These are phyloP conservation scores for Triangularia setosa DNA, from an alignment of 2,329 filamentous ascomycete genomes.

Conservation along the genomic window DNA sequence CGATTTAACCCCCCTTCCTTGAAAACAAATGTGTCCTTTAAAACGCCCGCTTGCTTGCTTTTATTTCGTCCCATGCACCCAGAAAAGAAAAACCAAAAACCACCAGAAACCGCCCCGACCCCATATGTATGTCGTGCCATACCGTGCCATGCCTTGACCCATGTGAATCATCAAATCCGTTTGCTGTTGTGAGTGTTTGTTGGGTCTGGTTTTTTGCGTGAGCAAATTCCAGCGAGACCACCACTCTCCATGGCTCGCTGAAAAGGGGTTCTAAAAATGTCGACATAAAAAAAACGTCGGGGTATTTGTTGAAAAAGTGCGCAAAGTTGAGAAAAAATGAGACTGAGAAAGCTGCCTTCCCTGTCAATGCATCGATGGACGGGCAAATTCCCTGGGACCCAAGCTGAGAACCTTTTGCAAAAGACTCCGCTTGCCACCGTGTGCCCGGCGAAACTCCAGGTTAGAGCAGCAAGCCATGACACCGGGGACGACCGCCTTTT, in stretches of 20 bases:
- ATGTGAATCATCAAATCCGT: not conserved
- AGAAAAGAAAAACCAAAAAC: not conserved
- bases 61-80: not conserved
- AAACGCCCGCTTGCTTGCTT: slow-evolving; percentile 9
- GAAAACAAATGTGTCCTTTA: not conserved
- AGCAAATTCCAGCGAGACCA: not conserved
- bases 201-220: slow-evolving; percentile 1
- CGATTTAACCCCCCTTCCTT: not conserved
- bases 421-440: slow-evolving; percentile 33
- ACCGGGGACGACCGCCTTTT: slow-evolving; percentile 10
- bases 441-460: slow-evolving; percentile 29
- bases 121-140: not conserved
- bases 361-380: not conserved
- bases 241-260: not conserved
- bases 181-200: not conserved
- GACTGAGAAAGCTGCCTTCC: not conserved
- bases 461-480: slow-evolving; percentile 18
- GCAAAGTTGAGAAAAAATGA: not conserved
- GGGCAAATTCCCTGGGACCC: slow-evolving; percentile 10
- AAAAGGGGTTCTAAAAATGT: not conserved
- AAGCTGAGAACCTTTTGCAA: slow-evolving; percentile 30
- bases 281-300: slow-evolving; percentile 1
- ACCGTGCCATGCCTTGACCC: not conserved
- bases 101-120: not conserved
- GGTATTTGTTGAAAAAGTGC: slow-evolving; percentile 6